Evolutionary conservation across 192 early-diverging fungal species (phyloP).

Genomic region (Backusella mclennaniae): DNA sequence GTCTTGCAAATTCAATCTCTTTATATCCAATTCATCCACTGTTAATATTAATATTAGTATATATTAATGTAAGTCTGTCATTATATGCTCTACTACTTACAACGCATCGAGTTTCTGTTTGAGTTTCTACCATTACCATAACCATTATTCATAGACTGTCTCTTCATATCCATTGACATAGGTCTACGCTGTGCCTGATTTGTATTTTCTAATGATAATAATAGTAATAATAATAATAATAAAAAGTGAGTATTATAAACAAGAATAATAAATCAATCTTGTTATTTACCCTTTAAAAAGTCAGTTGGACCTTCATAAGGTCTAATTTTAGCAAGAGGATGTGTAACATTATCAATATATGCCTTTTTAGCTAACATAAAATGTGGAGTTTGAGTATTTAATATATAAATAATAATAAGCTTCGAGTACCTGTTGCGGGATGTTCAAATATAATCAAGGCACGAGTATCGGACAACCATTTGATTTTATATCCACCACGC

Average conservation of each 20-base stretch:
- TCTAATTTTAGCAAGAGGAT: slow-evolving; percentile 53
- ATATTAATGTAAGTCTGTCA: not conserved
- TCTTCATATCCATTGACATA: slow-evolving; percentile 11
- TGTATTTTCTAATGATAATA: not conserved
- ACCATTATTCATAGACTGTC: slow-evolving; percentile 11
- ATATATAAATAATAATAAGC: not conserved
- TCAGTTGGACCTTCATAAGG: slow-evolving; percentile 59
- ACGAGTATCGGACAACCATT: slow-evolving; percentile 72
- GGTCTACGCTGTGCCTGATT: slow-evolving; percentile 8
- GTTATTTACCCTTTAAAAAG: slow-evolving; percentile 24
- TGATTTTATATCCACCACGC: slow-evolving; percentile 66
- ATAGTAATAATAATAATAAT: not conserved
- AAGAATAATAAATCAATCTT: not conserved
- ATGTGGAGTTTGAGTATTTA: not conserved
- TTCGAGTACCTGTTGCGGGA: slow-evolving; percentile 52
- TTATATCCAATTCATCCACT: not conserved
- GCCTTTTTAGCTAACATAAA: slow-evolving; percentile 49
- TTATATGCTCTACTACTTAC: not conserved
- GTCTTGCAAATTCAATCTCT: not conserved
- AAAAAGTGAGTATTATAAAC: not conserved
- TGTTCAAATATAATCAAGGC: slow-evolving; percentile 69
- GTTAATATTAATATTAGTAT: not conserved
- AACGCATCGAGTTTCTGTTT: slow-evolving; percentile 15
- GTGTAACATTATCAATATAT: slow-evolving; percentile 51
- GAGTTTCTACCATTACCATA: slow-evolving; percentile 12